A percentile compares a stretch with the other conserved stretches of the same genome.
phyloP scores from a whole-genome alignment of 192 early-diverging fungal genomes.

The Backusella circina region DNA sequence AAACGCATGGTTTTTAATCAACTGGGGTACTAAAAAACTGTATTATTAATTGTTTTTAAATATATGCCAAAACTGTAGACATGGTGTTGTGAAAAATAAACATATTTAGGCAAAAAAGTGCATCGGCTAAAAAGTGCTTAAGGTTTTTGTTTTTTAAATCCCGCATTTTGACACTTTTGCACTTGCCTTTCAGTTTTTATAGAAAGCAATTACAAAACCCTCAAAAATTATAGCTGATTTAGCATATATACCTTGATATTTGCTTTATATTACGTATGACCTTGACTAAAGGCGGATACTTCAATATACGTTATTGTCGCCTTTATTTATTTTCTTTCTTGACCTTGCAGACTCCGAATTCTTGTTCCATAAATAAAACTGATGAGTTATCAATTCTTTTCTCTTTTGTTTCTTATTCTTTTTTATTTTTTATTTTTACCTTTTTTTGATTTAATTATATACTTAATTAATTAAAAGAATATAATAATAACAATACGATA shows the following conservation, averaged over 20 bases:
- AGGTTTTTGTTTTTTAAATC: neutral
- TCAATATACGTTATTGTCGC: neutral
- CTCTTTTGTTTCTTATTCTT: neutral
- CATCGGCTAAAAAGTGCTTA: neutral
- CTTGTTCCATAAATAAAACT: neutral
- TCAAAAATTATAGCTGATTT: neutral
- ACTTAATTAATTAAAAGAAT: neutral
- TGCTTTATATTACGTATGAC: too few species aligned
- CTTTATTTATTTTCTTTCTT: neutral
- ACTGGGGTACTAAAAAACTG: too few species aligned
- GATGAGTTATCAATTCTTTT: neutral
- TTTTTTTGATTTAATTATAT: neutral
- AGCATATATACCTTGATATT: neutral
- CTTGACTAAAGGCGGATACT: neutral
- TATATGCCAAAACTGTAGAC: neutral
- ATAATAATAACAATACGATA: neutral
- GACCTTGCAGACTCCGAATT: neutral
- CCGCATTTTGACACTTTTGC: neutral
- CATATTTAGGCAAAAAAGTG: neutral
- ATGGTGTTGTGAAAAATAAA: neutral
- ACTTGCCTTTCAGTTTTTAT: neutral
- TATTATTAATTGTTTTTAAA: neutral
- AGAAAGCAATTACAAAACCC: neutral
- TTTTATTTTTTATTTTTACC: neutral
- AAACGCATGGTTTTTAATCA: too few species aligned